Conservation (phyloP, 805 yeast species). For the Suhomyces faveliae region DNA sequence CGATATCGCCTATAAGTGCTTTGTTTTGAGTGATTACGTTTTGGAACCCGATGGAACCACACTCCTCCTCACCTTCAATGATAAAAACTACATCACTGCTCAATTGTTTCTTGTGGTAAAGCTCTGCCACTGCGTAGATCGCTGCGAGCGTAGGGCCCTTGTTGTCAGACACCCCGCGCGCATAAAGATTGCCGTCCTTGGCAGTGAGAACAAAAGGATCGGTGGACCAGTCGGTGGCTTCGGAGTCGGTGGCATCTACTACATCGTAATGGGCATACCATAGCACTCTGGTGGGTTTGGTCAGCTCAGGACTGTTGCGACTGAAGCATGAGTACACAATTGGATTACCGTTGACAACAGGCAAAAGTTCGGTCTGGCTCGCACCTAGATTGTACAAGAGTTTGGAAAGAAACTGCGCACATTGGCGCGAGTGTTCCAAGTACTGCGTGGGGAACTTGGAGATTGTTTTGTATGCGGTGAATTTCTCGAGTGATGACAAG, state of each 20-base stretch:
- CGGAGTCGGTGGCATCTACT: slow-evolving; percentile 64
- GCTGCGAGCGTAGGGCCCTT: slow-evolving; percentile 92
- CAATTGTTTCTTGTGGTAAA: slow-evolving; percentile 50
- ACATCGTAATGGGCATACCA: slow-evolving; percentile 98
- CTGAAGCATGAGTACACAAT: slow-evolving; percentile 76
- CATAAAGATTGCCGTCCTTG: slow-evolving; percentile 80
- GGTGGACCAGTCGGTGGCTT: slow-evolving; percentile 62
- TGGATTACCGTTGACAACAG: slow-evolving; percentile 80
- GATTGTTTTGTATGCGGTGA: slow-evolving; percentile 73
- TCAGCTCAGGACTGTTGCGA: slow-evolving; percentile 1
- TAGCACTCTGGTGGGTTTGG: slow-evolving; percentile 45
- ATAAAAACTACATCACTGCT: slow-evolving; percentile 75
- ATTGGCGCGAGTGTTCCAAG: slow-evolving; percentile 77
- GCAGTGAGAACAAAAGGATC: slow-evolving; percentile 78
- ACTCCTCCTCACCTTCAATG: slow-evolving; percentile 94
- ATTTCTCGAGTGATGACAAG: slow-evolving; percentile 56
- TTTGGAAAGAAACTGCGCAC: slow-evolving; percentile 72
- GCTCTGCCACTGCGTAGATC: slow-evolving; percentile 78
- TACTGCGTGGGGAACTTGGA: slow-evolving; percentile 67
- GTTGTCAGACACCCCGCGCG: slow-evolving; percentile 91
- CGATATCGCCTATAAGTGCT: slow-evolving; percentile 63
- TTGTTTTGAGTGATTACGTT: slow-evolving; percentile 55
- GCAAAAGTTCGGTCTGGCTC: slow-evolving; percentile 59
- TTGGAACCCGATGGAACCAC: slow-evolving; percentile 85
- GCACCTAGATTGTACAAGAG: slow-evolving; percentile 72